Evolutionary conservation across 768 basidiomycete species (phyloP).

Genomic region (Naganishia vishniacii): DNA sequence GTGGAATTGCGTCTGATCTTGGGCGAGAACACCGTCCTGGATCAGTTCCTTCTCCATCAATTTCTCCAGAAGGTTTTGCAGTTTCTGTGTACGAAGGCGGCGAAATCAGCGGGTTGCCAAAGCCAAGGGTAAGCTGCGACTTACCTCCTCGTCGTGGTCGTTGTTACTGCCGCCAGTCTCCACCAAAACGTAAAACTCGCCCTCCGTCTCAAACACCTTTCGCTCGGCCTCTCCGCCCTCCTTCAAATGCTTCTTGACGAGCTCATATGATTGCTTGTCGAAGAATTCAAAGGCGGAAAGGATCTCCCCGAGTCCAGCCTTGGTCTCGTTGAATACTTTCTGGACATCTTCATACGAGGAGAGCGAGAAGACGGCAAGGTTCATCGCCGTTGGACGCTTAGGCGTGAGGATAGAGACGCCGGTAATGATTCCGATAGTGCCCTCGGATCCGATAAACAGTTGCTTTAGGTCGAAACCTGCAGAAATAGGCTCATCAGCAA

Average conservation of each 20-base stretch:
- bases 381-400: constrained; percentile 66
- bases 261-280: constrained; percentile 67
- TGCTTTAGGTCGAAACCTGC: constrained; percentile 88
- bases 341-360: constrained; percentile 81
- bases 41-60: constrained; percentile 73
- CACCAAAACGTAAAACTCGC: constrained; percentile 75
- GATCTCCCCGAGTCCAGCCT: constrained; percentile 81
- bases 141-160: constrained; percentile 88
- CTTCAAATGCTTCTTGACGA: constrained; percentile 54
- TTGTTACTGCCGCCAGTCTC: constrained; percentile 90
- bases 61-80: constrained; percentile 68
- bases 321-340: constrained; percentile 74
- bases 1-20: constrained; percentile 80
- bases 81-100: constrained; percentile 70
- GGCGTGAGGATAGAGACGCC: constrained; percentile 92
- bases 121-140: constrained; percentile 22
- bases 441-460: constrained; percentile 94
- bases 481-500: constrained; percentile 50
- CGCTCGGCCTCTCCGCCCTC: constrained; percentile 65
- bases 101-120: background rate
- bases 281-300: constrained; percentile 96
- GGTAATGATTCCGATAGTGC: constrained; percentile 91
- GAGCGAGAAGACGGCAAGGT: constrained; percentile 85
- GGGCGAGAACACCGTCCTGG: constrained; percentile 83
- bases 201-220: constrained; percentile 69